Conservation (phyloP, 805 yeast genomes). For the Pichia eremophila region DNA sequence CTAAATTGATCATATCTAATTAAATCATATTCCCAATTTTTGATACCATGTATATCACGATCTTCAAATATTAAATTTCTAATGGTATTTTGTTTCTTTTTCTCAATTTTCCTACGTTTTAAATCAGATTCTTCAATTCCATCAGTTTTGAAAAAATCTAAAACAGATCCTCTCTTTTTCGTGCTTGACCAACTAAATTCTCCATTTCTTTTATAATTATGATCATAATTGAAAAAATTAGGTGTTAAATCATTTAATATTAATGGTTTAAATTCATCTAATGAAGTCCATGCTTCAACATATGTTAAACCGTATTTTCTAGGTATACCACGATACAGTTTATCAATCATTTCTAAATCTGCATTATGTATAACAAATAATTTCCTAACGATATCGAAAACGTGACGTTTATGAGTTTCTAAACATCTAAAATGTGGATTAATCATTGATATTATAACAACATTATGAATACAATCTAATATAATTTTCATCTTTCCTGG, state of each 20-base stretch:
- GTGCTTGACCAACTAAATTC: constrained; percentile 1
- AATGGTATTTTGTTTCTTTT: too few species aligned
- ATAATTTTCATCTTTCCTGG: constrained; percentile 6
- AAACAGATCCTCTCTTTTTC: constrained; percentile 1
- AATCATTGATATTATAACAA: constrained; percentile 3
- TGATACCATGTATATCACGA: neutral
- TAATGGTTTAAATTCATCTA: too few species aligned
- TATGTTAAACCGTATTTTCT: constrained; percentile 8
- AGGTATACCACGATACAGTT: constrained; percentile 6
- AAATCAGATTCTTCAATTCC: neutral
- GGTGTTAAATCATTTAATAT: too few species aligned
- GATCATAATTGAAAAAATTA: neutral
- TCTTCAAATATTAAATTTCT: neutral
- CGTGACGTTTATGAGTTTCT: constrained; percentile 5
- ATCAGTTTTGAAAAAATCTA: neutral
- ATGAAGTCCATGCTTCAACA: constrained; percentile 3
- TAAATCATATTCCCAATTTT: neutral
- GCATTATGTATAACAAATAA: constrained; percentile 6
- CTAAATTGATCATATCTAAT: neutral
- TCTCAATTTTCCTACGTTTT: too few species aligned
- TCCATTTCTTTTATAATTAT: neutral
- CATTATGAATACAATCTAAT: constrained; percentile 7
- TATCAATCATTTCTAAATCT: constrained; percentile 7
- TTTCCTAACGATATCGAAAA: constrained; percentile 10
- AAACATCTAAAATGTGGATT: constrained; percentile 6